A percentile compares a stretch with the other conserved stretches of the same genome.
phyloP scores from a whole-genome alignment of 148 eudicot species.

The Fagopyrum homotropicum region DNA sequence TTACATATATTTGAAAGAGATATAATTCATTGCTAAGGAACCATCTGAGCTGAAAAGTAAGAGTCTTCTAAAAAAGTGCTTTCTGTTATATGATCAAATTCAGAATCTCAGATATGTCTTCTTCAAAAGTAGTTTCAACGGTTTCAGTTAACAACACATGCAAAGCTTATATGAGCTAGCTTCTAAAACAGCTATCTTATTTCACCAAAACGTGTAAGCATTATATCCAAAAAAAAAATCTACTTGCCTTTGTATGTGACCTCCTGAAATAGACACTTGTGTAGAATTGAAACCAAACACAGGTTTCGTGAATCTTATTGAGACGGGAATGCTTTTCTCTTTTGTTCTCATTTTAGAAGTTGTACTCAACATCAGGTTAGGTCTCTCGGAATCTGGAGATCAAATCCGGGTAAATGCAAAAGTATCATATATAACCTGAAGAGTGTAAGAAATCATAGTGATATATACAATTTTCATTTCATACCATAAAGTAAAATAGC shows the following conservation, averaged over 20 bases:
- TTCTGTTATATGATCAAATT: not conserved
- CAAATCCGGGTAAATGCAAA: constrained; percentile 7
- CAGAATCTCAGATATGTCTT: not conserved
- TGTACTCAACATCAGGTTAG: constrained; percentile 66
- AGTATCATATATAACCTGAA: not conserved
- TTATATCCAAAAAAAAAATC: not conserved
- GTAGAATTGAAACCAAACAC: constrained; percentile 87
- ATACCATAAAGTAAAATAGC: constrained; percentile 86
- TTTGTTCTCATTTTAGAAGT: constrained; percentile 55
- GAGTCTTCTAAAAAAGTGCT: not conserved
- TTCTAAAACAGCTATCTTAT: not conserved
- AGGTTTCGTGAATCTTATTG: constrained; percentile 72
- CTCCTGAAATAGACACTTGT: constrained; percentile 59
- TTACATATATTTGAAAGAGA: not conserved
- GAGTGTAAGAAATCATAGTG: not conserved
- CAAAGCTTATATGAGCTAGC: not conserved
- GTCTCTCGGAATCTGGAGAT: constrained; percentile 68
- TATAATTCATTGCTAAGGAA: not conserved
- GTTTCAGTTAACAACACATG: too few relatives aligned
- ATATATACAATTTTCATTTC: not conserved
- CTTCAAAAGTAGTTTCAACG: not conserved
- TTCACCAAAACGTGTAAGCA: not conserved
- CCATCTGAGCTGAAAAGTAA: not conserved
- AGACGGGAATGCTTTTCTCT: constrained; percentile 38
- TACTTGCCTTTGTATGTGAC: constrained; percentile 50